Percentiles rank a stretch among this genome's conserved stretches.
Evolutionary conservation across 371 early-diverging fungal genomes (phyloP).

Genomic region (Batrachochytrium dendrobatidis): DNA sequence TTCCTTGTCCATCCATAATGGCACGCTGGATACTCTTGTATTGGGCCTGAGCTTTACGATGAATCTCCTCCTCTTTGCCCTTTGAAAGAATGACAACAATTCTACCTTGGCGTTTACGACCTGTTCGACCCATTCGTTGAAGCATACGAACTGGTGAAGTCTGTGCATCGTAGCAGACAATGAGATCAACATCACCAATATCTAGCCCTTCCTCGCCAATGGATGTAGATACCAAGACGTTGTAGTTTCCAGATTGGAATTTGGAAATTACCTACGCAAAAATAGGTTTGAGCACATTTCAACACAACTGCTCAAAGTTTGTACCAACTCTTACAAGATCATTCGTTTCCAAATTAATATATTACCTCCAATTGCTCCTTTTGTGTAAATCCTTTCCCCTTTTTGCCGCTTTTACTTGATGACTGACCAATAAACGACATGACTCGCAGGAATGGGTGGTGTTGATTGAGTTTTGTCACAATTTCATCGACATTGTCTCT

Average conservation of each 20-base stretch:
- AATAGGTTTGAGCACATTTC: neutral
- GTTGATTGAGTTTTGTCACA: constrained; percentile 46
- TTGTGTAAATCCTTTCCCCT: constrained; percentile 66
- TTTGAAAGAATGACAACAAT: constrained; percentile 75
- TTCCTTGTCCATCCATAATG: constrained; percentile 37
- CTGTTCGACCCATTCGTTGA: constrained; percentile 93
- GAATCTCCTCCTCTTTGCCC: constrained; percentile 69
- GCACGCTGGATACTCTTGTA: constrained; percentile 45
- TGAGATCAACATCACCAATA: constrained; percentile 94
- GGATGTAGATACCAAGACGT: constrained; percentile 83
- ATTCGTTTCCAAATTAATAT: neutral
- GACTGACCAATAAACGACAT: constrained; percentile 83
- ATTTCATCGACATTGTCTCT: constrained; percentile 88
- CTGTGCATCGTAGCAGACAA: constrained; percentile 85
- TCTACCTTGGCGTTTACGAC: constrained; percentile 79
- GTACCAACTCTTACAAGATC: neutral
- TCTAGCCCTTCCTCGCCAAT: constrained; percentile 97
- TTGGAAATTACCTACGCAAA: constrained; percentile 42
- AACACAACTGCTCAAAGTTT: neutral
- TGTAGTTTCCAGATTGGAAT: constrained; percentile 66
- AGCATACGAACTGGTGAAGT: constrained; percentile 75
- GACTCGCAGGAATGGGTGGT: constrained; percentile 61
- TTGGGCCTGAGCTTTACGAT: constrained; percentile 25
- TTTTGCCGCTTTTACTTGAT: constrained; percentile 48
- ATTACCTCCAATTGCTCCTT: constrained; percentile 72